phyloP scores from a whole-genome alignment of 2,329 filamentous ascomycete species.

The Fusarium paranaense region DNA sequence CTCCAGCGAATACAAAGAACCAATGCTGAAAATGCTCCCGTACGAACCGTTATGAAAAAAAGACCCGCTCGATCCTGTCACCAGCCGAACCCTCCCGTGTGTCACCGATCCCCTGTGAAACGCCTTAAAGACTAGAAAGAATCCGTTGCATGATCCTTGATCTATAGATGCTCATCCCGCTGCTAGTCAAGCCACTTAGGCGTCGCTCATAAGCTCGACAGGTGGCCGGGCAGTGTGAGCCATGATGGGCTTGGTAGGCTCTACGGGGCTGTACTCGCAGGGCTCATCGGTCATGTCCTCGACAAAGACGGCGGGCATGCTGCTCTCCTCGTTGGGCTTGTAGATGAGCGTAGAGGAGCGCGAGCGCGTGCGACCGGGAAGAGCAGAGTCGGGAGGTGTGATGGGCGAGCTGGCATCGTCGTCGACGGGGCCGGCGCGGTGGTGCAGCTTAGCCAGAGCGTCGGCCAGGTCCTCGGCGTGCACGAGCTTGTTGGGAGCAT shows the following conservation, averaged over 20 bases:
- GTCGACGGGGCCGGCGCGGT: conserved; percentile 57
- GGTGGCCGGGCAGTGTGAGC: conserved; percentile 73
- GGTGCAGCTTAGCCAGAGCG: conserved; percentile 71
- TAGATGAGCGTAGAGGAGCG: conserved; percentile 76
- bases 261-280: conserved; percentile 56
- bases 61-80: conserved; percentile 15
- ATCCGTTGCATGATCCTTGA: background rate
- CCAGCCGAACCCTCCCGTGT: conserved; percentile 9
- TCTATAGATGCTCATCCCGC: background rate
- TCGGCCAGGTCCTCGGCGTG: conserved; percentile 77
- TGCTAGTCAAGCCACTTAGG: conserved; percentile 29
- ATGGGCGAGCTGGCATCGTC: conserved; percentile 47
- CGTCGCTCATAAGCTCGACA: conserved; percentile 71
- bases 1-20: conserved; percentile 27
- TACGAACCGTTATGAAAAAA: conserved; percentile 12
- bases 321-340: conserved; percentile 67
- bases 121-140: conserved; percentile 31
- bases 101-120: conserved; percentile 21
- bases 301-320: conserved; percentile 73
- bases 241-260: conserved; percentile 60
- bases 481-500: conserved; percentile 76
- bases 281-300: conserved; percentile 74
- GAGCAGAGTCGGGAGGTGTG: conserved; percentile 46
- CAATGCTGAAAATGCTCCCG: conserved; percentile 36
- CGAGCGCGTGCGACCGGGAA: conserved; percentile 58